Conservation (phyloP, 768 basidiomycete genomes). For the Auricularia cornea region DNA sequence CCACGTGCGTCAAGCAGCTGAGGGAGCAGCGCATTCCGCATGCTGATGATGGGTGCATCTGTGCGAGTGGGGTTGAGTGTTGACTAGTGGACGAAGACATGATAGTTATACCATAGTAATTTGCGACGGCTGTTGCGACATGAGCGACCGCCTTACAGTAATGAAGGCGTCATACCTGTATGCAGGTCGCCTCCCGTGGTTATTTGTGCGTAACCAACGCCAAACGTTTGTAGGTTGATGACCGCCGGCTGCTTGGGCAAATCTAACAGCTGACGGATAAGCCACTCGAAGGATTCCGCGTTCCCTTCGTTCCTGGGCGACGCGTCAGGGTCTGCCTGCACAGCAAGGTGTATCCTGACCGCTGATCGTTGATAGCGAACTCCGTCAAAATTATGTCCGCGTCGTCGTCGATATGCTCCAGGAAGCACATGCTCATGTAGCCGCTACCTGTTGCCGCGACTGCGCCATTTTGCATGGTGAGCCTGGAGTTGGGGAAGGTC, state of each 20-base stretch:
- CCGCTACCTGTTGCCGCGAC: constrained; percentile 8
- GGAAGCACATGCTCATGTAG: constrained; percentile 10
- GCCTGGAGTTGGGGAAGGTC: constrained; percentile 5
- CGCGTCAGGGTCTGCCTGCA: background rate
- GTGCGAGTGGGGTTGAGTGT: no score
- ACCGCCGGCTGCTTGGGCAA: constrained; percentile 9
- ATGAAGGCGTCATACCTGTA: constrained; percentile 1
- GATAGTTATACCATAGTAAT: constrained; percentile 6
- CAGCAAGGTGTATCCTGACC: background rate
- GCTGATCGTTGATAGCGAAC: constrained; percentile 9
- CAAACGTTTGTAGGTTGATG: constrained; percentile 9
- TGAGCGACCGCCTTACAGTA: background rate
- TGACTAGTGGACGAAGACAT: no score
- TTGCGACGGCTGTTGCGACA: constrained; percentile 2
- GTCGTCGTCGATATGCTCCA: constrained; percentile 7
- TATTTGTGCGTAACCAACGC: constrained; percentile 2
- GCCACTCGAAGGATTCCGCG: constrained; percentile 8
- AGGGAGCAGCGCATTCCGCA: constrained; percentile 7
- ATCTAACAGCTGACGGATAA: constrained; percentile 6
- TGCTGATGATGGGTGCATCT: constrained; percentile 6
- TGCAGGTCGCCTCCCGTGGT: constrained; percentile 10
- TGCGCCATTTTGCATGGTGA: constrained; percentile 7
- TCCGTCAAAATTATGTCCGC: constrained; percentile 9
- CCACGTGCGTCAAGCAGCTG: constrained; percentile 3
- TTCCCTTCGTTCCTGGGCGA: background rate